Base-by-base conservation (phyloP, 805 yeast genomes). In the Kodamaea kaohsiungensis region DNA sequence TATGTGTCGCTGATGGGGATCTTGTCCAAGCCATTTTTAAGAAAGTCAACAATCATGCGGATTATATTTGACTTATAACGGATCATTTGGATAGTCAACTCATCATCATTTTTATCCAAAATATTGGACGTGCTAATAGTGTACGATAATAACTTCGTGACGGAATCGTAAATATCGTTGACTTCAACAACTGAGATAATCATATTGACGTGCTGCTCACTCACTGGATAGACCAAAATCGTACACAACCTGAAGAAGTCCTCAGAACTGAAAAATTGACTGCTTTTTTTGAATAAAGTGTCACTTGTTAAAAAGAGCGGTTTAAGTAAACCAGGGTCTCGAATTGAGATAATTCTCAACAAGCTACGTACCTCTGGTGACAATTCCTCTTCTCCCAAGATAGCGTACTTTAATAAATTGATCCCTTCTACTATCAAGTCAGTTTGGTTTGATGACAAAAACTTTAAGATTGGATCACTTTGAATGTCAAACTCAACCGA, bases 11-110 rank as follows among this genome's bases (percentile, higher is more conserved):
- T 65, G 3, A 76, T 70, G 0, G 79, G 76, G 25, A 72, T 63
- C 51, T 62, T 62, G 10, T 68, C 63, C 25, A 67, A 59, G 1
- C 70, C 65, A n/a, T 56, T 49, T 13, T 54, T 47, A 51, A 75
- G 63, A 18, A 73, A 65, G 13, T 59, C 62, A 43, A 72, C 62
- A 7, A 74, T 55, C 62, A 61, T 64, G 12, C 55, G 51, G 17
- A 70, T 59, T 13, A 76, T 66, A 1, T 55, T 62, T 9, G 66
- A 59, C 52, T 74, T 74, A 54, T 57, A 66, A 43, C 69, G 67
- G 19, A 73, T 70, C 8, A 74, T 61, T 56, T 75, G 81, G 67
- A 69, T 70, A 3, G 72, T 64, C 54, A 73, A 63, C n/a, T 59
- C 60, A 16, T 64, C 67, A 27, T 65, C 67, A 17, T 68, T 68